Percentiles rank a stretch among this genome's conserved stretches.
Conservation (phyloP, 352 stramenopile genomes). For the Phytophthora sp. region DNA sequence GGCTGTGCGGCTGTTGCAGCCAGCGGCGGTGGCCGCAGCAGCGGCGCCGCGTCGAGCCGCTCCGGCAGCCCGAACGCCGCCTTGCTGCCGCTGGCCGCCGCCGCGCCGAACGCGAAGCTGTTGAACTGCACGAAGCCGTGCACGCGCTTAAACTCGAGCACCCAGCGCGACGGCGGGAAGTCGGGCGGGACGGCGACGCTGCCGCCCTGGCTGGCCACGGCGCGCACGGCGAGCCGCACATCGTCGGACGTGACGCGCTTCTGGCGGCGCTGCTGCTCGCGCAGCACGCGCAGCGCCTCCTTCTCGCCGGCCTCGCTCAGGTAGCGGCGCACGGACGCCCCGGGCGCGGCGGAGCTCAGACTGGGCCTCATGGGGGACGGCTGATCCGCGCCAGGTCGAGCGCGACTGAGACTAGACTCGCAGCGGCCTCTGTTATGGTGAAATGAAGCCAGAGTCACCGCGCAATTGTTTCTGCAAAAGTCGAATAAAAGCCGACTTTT, state of each 20-base stretch:
- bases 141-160: slow-evolving; percentile 54
- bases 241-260: slow-evolving; percentile 56
- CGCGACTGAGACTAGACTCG: too few relatives aligned
- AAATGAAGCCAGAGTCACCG: neutral
- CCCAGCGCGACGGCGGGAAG: slow-evolving; percentile 55
- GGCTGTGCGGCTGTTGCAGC: neutral
- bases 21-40: neutral
- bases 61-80: slow-evolving; percentile 1
- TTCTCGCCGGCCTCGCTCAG: slow-evolving; percentile 45
- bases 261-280: slow-evolving; percentile 49
- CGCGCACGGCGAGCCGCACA: slow-evolving; percentile 50
- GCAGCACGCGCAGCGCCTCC: slow-evolving; percentile 39
- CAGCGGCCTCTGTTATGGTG: neutral
- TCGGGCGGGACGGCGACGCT: slow-evolving; percentile 39
- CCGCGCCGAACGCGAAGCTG: slow-evolving; percentile 20
- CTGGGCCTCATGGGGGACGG: neutral
- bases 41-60: slow-evolving; percentile 14
- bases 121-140: slow-evolving; percentile 50
- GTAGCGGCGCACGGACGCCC: slow-evolving; percentile 17
- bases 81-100: neutral
- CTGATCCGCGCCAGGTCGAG: neutral
- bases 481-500: neutral
- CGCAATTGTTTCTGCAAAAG: neutral
- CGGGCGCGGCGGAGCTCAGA: neutral
- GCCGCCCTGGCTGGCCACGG: slow-evolving; percentile 47